Evolutionary conservation across 768 basidiomycete genomes (phyloP).

Genomic region (Pleurotus tuber-regium): DNA sequence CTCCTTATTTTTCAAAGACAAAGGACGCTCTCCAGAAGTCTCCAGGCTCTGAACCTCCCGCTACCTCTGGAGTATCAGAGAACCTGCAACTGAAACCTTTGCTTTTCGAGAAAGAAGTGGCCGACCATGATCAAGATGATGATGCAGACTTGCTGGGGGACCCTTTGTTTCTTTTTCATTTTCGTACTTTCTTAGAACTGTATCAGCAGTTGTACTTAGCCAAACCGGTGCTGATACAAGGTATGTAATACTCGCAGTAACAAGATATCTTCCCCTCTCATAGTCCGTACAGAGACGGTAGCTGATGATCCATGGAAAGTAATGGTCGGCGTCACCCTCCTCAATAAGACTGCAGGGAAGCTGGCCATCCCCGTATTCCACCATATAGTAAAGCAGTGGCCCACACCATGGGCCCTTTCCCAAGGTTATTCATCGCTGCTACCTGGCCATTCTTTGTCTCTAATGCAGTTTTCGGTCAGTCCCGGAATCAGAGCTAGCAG

Average conservation of each 20-base stretch:
- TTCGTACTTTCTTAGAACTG: constrained; percentile 20
- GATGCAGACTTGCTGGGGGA: constrained; percentile 12
- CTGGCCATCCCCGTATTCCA: constrained; percentile 66
- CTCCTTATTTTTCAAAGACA: constrained; percentile 9
- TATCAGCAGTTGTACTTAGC: constrained; percentile 22
- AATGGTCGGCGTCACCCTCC: constrained; percentile 60
- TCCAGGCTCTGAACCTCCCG: too few species aligned
- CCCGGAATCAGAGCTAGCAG: constrained; percentile 38
- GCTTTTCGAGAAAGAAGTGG: neutral
- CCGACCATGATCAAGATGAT: neutral
- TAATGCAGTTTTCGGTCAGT: constrained; percentile 28
- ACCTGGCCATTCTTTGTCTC: neutral
- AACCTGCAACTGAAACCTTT: too few species aligned
- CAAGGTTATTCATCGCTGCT: constrained; percentile 39
- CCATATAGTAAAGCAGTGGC: constrained; percentile 54
- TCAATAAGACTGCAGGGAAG: constrained; percentile 69
- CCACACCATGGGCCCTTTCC: constrained; percentile 51
- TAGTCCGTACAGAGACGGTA: constrained; percentile 49
- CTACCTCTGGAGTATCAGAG: too few species aligned
- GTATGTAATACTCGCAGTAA: too few species aligned
- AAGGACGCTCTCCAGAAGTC: neutral
- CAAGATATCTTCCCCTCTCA: too few species aligned
- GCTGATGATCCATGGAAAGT: constrained; percentile 66
- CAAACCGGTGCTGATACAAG: constrained; percentile 40
- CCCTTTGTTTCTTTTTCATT: constrained; percentile 26